Evolutionary conservation across 768 basidiomycete genomes (phyloP).

Genomic region (Asterophora lycoperdoides): DNA sequence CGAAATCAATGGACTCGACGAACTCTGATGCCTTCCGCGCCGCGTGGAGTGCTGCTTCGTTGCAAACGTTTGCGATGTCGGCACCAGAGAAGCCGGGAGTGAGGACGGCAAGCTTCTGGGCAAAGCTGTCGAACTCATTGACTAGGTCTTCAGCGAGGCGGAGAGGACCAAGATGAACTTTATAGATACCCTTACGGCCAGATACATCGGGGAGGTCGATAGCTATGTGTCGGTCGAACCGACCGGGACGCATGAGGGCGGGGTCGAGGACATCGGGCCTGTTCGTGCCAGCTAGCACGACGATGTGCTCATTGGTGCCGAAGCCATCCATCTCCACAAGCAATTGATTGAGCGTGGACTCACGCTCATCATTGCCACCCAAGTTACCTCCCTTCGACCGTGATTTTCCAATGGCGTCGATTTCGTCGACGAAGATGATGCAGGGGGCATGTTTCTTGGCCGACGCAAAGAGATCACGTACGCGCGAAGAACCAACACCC

Average conservation of each 20-base stretch:
- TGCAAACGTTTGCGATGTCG: slow-evolving; percentile 98
- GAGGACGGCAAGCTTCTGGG: slow-evolving; percentile 92
- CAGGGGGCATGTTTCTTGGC: slow-evolving; percentile 98
- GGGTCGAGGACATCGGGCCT: slow-evolving; percentile 93
- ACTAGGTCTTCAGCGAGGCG: slow-evolving; percentile 56
- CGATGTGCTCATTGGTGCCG: slow-evolving; percentile 94
- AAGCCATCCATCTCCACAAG: slow-evolving; percentile 99
- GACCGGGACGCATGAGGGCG: slow-evolving; percentile 94
- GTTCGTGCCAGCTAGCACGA: slow-evolving; percentile 96
- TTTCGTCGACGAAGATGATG: slow-evolving; percentile 99
- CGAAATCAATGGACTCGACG: slow-evolving; percentile 84
- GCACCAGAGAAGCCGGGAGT: slow-evolving; percentile 99
- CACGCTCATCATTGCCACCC: slow-evolving; percentile 93
- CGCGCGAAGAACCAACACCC: slow-evolving; percentile 95
- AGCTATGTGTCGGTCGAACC: slow-evolving; percentile 94
- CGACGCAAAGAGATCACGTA: slow-evolving; percentile 94
- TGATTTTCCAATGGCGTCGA: slow-evolving; percentile 97
- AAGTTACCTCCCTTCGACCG: slow-evolving; percentile 74
- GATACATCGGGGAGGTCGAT: slow-evolving; percentile 94
- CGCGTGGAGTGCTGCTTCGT: slow-evolving; percentile 94
- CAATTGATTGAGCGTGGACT: slow-evolving; percentile 95
- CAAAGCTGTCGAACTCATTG: slow-evolving; percentile 51
- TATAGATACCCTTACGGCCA: slow-evolving; percentile 90
- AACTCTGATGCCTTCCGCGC: slow-evolving; percentile 79
- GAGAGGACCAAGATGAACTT: slow-evolving; percentile 85